These are phyloP conservation scores for Arthromyces matolae DNA, from an alignment of 768 basidiomycete genomes.

Conservation along the genomic window DNA sequence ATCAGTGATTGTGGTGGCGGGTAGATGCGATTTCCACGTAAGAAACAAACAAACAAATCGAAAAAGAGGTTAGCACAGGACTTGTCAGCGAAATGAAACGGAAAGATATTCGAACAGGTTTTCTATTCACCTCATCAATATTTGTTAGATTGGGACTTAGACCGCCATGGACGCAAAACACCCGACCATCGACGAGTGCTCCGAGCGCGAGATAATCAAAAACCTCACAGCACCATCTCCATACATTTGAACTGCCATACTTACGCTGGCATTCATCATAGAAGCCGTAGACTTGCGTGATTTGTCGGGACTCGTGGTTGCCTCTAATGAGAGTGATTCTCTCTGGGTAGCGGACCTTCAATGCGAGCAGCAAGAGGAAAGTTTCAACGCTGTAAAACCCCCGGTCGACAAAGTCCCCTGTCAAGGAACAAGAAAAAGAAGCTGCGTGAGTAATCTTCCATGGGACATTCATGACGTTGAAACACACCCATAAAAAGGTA, in stretches of 20 bases:
- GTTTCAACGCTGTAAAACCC: conserved; percentile 98
- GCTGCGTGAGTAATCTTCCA: conserved; percentile 4
- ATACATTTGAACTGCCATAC: conserved; percentile 90
- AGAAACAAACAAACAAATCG: neutral
- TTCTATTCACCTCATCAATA: conserved; percentile 79
- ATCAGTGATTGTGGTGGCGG: conserved; percentile 1
- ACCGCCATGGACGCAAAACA: conserved; percentile 97
- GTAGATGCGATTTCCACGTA: neutral
- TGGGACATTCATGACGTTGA: too few relatives aligned
- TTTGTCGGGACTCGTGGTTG: conserved; percentile 96
- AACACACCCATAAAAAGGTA: conserved; percentile 96
- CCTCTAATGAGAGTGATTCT: conserved; percentile 95
- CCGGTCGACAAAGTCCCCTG: conserved; percentile 97
- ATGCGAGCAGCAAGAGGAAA: conserved; percentile 87
- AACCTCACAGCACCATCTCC: conserved; percentile 98
- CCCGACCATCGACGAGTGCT: conserved; percentile 94
- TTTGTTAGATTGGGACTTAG: conserved; percentile 83
- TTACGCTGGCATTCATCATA: conserved; percentile 97
- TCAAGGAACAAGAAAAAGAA: neutral
- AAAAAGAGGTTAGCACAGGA: conserved; percentile 1
- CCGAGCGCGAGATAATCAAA: conserved; percentile 95
- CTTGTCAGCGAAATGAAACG: conserved; percentile 4
- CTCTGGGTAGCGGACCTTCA: conserved; percentile 97
- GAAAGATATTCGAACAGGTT: neutral
- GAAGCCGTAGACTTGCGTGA: conserved; percentile 93